These are phyloP conservation scores for Botryobasidium botryosum DNA, from an alignment of 768 basidiomycete species.

Conservation along the genomic window DNA sequence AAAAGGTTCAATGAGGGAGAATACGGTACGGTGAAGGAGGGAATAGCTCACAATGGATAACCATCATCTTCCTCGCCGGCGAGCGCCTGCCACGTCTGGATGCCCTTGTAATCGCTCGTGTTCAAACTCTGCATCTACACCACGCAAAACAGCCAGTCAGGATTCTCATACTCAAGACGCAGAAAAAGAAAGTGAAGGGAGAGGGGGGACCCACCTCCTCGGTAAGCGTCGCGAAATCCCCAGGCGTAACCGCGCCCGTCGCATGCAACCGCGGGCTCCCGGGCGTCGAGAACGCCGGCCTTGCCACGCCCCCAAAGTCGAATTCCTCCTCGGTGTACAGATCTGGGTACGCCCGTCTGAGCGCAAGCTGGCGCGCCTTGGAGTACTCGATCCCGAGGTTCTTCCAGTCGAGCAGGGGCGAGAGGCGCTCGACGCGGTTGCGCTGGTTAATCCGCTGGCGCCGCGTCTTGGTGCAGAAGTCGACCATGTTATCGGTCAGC, in stretches of 20 bases:
- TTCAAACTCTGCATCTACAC: constrained; percentile 68
- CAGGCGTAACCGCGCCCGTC: constrained; percentile 77
- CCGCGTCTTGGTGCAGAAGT: constrained; percentile 68
- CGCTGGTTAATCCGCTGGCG: constrained; percentile 97
- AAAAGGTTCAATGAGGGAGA: not conserved
- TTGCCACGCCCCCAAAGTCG: constrained; percentile 45
- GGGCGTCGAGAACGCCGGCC: constrained; percentile 60
- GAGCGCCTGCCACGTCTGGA: constrained; percentile 34
- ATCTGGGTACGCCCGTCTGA: constrained; percentile 90
- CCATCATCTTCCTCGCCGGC: constrained; percentile 76
- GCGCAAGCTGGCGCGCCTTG: constrained; percentile 81
- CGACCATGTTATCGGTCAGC: constrained; percentile 57
- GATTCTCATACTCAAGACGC: constrained; percentile 15
- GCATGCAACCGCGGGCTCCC: constrained; percentile 72
- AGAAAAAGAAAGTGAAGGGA: not conserved
- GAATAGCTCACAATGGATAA: constrained; percentile 60
- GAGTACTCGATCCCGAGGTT: constrained; percentile 93
- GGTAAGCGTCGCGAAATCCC: constrained; percentile 79
- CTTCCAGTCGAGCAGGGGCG: constrained; percentile 95
- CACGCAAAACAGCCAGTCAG: too few species aligned
- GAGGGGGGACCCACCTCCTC: constrained; percentile 40
- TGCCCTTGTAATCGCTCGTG: constrained; percentile 75
- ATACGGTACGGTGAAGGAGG: constrained; percentile 1
- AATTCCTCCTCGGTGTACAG: constrained; percentile 47
- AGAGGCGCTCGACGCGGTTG: constrained; percentile 89